Conservation (phyloP, 306 rosid genomes). For the Crataegus laevigata region DNA sequence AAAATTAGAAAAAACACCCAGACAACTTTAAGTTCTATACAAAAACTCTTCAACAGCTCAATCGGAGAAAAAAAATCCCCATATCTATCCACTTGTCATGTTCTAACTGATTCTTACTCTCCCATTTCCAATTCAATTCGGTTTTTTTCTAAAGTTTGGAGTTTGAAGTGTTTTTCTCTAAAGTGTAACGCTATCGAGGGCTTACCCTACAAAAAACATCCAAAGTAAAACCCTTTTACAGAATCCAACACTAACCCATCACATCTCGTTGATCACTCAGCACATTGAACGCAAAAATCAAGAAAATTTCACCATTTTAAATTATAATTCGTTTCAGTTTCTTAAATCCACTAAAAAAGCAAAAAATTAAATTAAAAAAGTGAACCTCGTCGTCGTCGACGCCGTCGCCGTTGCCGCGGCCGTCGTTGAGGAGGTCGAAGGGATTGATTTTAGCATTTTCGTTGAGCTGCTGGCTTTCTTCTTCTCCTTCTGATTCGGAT, state of each 20-base stretch:
- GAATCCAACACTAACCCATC: not conserved
- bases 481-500: slow-evolving; percentile 26
- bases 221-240: not conserved
- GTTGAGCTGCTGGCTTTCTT: slow-evolving; percentile 15
- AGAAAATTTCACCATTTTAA: not conserved
- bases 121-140: not conserved
- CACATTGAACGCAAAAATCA: not conserved
- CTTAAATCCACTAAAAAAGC: not conserved
- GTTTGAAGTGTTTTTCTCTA: not conserved
- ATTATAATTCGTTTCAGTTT: not conserved
- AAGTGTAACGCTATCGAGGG: too few species aligned
- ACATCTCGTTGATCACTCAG: not conserved
- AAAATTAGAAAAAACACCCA: too few species aligned
- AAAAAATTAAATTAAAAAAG: not conserved
- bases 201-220: not conserved
- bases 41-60: not conserved
- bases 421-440: slow-evolving; percentile 63
- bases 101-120: not conserved
- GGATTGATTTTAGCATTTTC: slow-evolving; percentile 58
- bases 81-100: not conserved
- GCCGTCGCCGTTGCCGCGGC: slow-evolving; percentile 17
- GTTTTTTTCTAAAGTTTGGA: not conserved
- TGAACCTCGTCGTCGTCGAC: slow-evolving; percentile 47
- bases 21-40: too few species aligned
- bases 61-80: not conserved